A percentile compares a stretch with the other conserved stretches of the same genome.
These are phyloP conservation scores for Ceratocystis smalleyi DNA, from an alignment of 2,329 filamentous ascomycete genomes.

Conservation along the genomic window DNA sequence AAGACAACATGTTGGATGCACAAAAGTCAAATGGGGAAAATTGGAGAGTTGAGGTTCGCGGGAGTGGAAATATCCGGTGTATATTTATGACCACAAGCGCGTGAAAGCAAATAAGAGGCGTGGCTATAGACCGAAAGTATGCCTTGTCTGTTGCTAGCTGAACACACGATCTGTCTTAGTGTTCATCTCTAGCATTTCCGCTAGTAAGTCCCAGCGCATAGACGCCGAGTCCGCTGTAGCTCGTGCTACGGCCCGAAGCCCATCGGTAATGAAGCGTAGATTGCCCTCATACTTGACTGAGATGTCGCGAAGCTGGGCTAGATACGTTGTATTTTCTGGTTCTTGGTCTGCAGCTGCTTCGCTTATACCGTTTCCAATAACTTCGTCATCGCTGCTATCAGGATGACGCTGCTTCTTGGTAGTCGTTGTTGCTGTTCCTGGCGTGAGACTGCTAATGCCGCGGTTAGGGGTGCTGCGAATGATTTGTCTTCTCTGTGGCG, in stretches of 20 bases:
- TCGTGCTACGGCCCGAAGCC: constrained; percentile 58
- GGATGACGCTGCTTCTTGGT: constrained; percentile 15
- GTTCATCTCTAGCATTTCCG: constrained; percentile 55
- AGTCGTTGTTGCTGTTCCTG: background rate
- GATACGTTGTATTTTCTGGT: constrained; percentile 29
- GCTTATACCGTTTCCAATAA: constrained; percentile 21
- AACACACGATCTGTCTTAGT: constrained; percentile 21
- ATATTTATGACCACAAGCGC: constrained; percentile 12
- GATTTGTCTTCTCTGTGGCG: constrained; percentile 21
- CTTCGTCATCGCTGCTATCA: constrained; percentile 18
- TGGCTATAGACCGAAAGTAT: no score
- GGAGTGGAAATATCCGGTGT: constrained; percentile 15
- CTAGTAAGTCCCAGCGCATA: constrained; percentile 62
- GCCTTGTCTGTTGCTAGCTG: background rate
- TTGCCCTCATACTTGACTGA: constrained; percentile 48
- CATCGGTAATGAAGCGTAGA: constrained; percentile 54
- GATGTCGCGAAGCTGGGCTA: constrained; percentile 39
- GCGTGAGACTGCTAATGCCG: constrained; percentile 7
- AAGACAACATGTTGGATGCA: background rate
- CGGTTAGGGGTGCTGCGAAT: background rate
- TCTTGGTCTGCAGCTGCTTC: constrained; percentile 25
- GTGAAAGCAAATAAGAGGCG: background rate
- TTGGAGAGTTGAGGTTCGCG: constrained; percentile 7
- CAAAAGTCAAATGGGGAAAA: background rate
- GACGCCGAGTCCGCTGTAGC: constrained; percentile 47